These are phyloP conservation scores for Lipomyces lipofer DNA, from an alignment of 805 yeast genomes.

Conservation along the genomic window DNA sequence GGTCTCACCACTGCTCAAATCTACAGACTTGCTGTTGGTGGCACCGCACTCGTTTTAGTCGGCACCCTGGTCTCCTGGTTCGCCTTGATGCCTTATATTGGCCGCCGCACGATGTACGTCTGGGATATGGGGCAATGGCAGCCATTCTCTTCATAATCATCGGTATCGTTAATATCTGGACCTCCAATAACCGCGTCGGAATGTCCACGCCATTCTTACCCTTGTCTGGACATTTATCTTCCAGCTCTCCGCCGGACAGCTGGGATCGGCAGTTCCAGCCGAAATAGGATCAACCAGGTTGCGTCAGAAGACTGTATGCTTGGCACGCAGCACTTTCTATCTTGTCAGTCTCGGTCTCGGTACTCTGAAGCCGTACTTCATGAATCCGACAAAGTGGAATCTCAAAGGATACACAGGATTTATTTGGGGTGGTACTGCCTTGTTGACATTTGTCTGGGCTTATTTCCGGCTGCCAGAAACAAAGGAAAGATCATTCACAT, in stretches of 20 bases:
- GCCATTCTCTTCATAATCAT: constrained; percentile 15
- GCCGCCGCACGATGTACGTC: constrained; percentile 29
- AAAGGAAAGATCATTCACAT: constrained; percentile 53
- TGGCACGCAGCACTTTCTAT: constrained; percentile 43
- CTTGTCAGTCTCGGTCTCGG: constrained; percentile 26
- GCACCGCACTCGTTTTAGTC: constrained; percentile 38
- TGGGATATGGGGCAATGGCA: constrained; percentile 19
- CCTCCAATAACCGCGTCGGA: background rate
- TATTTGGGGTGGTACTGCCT: constrained; percentile 46
- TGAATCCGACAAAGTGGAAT: constrained; percentile 50
- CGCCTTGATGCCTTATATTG: constrained; percentile 34
- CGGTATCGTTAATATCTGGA: constrained; percentile 27
- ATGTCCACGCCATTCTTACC: constrained; percentile 33
- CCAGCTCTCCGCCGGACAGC: constrained; percentile 49
- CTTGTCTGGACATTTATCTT: constrained; percentile 50
- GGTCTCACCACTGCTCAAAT: constrained; percentile 38
- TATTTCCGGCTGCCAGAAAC: constrained; percentile 62
- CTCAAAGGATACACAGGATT: constrained; percentile 52
- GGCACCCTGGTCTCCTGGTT: constrained; percentile 39
- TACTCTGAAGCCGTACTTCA: constrained; percentile 47
- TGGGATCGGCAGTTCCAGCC: constrained; percentile 45
- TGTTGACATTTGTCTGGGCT: constrained; percentile 46
- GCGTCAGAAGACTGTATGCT: constrained; percentile 47
- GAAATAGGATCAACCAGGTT: constrained; percentile 48
- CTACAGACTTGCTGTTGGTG: constrained; percentile 50